Evolutionary conservation across 352 stramenopile species (phyloP).

Genomic region (Phytophthora kernoviae): DNA sequence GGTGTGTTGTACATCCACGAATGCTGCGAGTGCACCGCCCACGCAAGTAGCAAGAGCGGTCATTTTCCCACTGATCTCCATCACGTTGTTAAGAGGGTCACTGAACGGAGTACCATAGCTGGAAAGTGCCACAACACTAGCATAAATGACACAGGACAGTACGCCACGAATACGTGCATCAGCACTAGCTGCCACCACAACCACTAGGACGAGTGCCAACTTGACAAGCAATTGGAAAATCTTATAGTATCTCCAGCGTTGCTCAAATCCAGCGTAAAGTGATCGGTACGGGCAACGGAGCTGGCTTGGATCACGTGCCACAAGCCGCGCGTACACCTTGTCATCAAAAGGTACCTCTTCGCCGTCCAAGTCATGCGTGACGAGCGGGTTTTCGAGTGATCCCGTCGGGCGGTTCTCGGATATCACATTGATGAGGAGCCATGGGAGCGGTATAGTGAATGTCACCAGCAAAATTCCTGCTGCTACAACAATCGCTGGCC

Average conservation of each 20-base stretch:
- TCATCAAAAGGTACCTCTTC: slow-evolving; percentile 48
- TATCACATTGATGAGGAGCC: slow-evolving; percentile 36
- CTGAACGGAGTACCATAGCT: slow-evolving; percentile 51
- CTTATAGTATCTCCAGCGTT: slow-evolving; percentile 58
- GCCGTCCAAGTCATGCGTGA: slow-evolving; percentile 51
- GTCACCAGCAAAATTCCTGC: slow-evolving; percentile 37
- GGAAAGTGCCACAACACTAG: slow-evolving; percentile 33
- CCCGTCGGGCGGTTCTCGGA: slow-evolving; percentile 44
- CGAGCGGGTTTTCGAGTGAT: slow-evolving; percentile 40
- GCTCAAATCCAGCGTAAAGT: slow-evolving; percentile 58
- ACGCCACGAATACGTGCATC: slow-evolving; percentile 21
- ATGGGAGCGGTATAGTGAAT: slow-evolving; percentile 42
- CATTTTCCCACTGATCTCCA: slow-evolving; percentile 52
- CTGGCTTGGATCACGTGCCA: slow-evolving; percentile 47
- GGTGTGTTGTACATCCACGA: slow-evolving; percentile 19
- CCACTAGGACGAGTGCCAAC: slow-evolving; percentile 38
- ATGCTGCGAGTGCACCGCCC: slow-evolving; percentile 31
- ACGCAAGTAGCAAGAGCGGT: slow-evolving; percentile 41
- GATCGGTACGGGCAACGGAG: slow-evolving; percentile 52
- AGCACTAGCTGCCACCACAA: slow-evolving; percentile 26
- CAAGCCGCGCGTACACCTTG: slow-evolving; percentile 48
- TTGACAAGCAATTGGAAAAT: slow-evolving; percentile 54
- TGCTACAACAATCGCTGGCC: slow-evolving; percentile 25
- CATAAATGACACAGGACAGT: slow-evolving; percentile 34
- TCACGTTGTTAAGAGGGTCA: slow-evolving; percentile 52